Conservation (phyloP, 2,329 filamentous ascomycete species). For the Endocalyx cinctus region DNA sequence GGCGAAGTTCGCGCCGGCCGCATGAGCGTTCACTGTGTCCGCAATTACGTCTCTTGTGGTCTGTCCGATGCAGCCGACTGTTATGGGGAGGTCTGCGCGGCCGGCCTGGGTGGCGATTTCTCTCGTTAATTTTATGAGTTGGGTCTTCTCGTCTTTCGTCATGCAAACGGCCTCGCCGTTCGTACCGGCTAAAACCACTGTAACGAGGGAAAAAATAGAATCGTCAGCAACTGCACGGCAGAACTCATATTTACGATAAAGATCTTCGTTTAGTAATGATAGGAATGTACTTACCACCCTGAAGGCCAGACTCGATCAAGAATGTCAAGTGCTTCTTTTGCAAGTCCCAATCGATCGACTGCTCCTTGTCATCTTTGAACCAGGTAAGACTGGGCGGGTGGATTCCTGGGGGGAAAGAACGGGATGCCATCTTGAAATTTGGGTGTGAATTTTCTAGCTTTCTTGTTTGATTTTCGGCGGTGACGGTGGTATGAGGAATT, state of each 20-base stretch:
- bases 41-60: conserved; percentile 63
- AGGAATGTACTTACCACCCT: conserved; percentile 45
- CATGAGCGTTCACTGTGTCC: conserved; percentile 57
- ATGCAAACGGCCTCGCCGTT: conserved; percentile 72
- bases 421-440: conserved; percentile 1
- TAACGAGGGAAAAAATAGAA: too few relatives aligned
- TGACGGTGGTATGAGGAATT: too few relatives aligned
- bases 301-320: conserved; percentile 47
- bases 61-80: conserved; percentile 62
- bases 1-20: conserved; percentile 62
- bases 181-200: conserved; percentile 63
- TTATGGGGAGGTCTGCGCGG: conserved; percentile 55
- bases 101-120: conserved; percentile 56
- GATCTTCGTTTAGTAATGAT: too few relatives aligned
- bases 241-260: too few relatives aligned
- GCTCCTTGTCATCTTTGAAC: conserved; percentile 41
- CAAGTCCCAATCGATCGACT: conserved; percentile 52
- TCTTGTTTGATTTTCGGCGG: neutral
- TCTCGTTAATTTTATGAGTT: conserved; percentile 57
- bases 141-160: conserved; percentile 56
- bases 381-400: conserved; percentile 55
- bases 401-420: conserved; percentile 42
- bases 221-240: too few relatives aligned
- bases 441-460: neutral
- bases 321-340: conserved; percentile 51